These are phyloP conservation scores for Boletus tylopilopsis DNA, from an alignment of 768 basidiomycete genomes.

Conservation along the genomic window DNA sequence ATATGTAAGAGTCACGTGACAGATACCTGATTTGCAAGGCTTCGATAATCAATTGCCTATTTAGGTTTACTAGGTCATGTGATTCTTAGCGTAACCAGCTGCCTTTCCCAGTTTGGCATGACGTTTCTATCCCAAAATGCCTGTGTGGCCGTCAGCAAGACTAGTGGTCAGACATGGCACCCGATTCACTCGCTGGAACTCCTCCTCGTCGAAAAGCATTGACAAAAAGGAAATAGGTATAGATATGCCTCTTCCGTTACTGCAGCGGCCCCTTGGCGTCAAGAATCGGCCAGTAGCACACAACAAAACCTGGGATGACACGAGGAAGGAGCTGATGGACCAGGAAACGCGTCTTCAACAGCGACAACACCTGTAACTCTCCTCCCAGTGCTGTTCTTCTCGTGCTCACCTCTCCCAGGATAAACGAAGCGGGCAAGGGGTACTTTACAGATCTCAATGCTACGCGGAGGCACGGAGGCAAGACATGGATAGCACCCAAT, in stretches of 20 bases:
- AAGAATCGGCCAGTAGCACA: slow-evolving; percentile 60
- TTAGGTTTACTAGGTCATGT: slow-evolving; percentile 11
- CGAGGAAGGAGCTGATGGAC: slow-evolving; percentile 66
- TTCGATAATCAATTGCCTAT: too few species aligned
- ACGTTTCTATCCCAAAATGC: slow-evolving; percentile 22
- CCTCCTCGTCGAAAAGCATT: slow-evolving; percentile 10
- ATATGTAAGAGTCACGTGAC: slow-evolving; percentile 35
- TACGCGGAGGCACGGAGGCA: slow-evolving; percentile 80
- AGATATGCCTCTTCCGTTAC: slow-evolving; percentile 29
- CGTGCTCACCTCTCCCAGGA: slow-evolving; percentile 32
- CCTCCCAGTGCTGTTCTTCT: neutral
- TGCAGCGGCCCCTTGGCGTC: slow-evolving; percentile 76
- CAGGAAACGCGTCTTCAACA: slow-evolving; percentile 67
- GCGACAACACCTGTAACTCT: slow-evolving; percentile 52
- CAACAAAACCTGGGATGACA: slow-evolving; percentile 55
- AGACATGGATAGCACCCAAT: slow-evolving; percentile 90
- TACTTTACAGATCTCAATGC: slow-evolving; percentile 88
- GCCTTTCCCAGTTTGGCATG: slow-evolving; percentile 17
- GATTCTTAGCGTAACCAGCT: too few species aligned
- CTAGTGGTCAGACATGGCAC: slow-evolving; percentile 8
- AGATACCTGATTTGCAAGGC: neutral
- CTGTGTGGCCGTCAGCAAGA: slow-evolving; percentile 7
- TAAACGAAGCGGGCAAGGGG: slow-evolving; percentile 67
- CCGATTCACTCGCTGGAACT: slow-evolving; percentile 17
- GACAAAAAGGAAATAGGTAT: neutral